phyloP scores from a whole-genome alignment of 495 filamentous ascomycete genomes.

The Penicillium taxi region DNA sequence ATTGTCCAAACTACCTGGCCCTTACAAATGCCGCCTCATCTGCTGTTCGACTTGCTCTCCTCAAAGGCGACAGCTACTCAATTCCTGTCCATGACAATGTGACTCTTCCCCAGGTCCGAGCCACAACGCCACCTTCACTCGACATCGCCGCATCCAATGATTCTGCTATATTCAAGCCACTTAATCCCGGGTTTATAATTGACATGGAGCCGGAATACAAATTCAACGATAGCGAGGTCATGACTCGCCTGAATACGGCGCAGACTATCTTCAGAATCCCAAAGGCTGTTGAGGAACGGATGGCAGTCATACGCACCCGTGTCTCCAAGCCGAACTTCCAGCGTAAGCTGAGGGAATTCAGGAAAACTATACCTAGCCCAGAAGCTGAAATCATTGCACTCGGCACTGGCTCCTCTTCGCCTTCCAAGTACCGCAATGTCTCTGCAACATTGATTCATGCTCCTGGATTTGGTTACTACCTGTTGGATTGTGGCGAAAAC shows the following conservation, averaged over 20 bases:
- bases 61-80: constrained; percentile 63
- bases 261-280: constrained; percentile 29
- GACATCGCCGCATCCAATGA: constrained; percentile 7
- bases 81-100: constrained; percentile 54
- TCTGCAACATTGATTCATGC: constrained; percentile 77
- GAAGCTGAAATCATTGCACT: constrained; percentile 79
- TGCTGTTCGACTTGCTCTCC: constrained; percentile 55
- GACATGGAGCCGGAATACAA: constrained; percentile 58
- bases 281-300: constrained; percentile 35
- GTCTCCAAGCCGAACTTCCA: constrained; percentile 20
- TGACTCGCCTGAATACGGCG: constrained; percentile 46
- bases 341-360: constrained; percentile 30
- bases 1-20: constrained; percentile 63
- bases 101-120: constrained; percentile 26
- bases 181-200: constrained; percentile 46
- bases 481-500: constrained; percentile 89
- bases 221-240: constrained; percentile 41
- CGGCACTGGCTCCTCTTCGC: constrained; percentile 81
- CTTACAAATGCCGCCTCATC: constrained; percentile 55
- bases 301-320: constrained; percentile 20
- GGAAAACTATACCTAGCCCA: constrained; percentile 51
- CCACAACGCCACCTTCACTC: constrained; percentile 9
- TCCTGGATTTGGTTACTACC: constrained; percentile 72
- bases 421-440: constrained; percentile 92
- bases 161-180: constrained; percentile 22